phyloP scores from a whole-genome alignment of 352 stramenopile species.

The Globisporangium irregulare region DNA sequence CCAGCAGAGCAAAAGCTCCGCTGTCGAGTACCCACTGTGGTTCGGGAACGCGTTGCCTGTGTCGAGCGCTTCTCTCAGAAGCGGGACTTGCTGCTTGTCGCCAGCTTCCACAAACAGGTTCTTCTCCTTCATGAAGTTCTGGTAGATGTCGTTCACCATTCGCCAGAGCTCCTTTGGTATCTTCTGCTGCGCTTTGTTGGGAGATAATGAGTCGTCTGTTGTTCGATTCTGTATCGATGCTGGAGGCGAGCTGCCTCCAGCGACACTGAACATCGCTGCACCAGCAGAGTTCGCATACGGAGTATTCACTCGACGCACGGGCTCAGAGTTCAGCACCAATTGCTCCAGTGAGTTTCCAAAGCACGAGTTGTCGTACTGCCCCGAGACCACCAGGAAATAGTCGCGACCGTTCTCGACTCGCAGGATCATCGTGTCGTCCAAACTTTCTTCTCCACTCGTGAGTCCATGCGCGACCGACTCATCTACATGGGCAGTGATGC shows the following conservation, averaged over 20 bases:
- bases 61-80: conserved; percentile 91
- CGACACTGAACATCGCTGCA: conserved; percentile 47
- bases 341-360: conserved; percentile 96
- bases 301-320: conserved; percentile 67
- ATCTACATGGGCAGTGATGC: conserved; percentile 90
- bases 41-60: conserved; percentile 81
- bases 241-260: conserved; percentile 13
- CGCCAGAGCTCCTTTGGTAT: conserved; percentile 98
- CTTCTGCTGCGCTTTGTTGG: conserved; percentile 38
- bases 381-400: conserved; percentile 94
- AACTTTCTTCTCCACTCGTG: conserved; percentile 86
- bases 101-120: conserved; percentile 83
- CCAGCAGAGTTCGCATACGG: conserved; percentile 15
- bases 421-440: conserved; percentile 97
- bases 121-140: conserved; percentile 67
- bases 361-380: conserved; percentile 90
- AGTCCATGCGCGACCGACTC: conserved; percentile 87
- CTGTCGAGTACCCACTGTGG: conserved; percentile 88
- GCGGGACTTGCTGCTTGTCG: conserved; percentile 59
- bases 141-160: conserved; percentile 96
- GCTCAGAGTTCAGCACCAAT: conserved; percentile 88
- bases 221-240: conserved; percentile 5
- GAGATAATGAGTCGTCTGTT: conserved; percentile 12
- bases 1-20: conserved; percentile 89
- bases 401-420: conserved; percentile 95